Evolutionary conservation across 1,284 basidiomycete species (phyloP).

Genomic region (Mixia osmundae): DNA sequence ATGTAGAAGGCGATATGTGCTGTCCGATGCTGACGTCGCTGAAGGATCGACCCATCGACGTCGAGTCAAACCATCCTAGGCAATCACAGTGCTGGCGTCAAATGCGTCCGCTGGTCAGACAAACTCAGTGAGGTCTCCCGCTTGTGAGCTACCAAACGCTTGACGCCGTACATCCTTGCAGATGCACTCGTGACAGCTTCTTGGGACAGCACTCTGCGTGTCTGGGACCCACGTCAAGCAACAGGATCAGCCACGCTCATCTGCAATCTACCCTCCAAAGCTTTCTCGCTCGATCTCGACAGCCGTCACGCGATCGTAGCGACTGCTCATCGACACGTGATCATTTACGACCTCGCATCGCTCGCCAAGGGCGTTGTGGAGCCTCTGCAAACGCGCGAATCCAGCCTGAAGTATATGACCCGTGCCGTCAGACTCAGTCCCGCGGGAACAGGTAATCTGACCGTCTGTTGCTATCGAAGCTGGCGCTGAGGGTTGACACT

Average conservation of each 20-base stretch:
- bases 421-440: slow-evolving; percentile 72
- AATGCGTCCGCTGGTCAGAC: slow-evolving; percentile 23
- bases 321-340: slow-evolving; percentile 67
- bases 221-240: slow-evolving; percentile 50
- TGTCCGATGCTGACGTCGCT: not conserved
- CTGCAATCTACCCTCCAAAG: slow-evolving; percentile 47
- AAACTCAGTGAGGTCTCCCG: slow-evolving; percentile 21
- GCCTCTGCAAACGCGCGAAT: slow-evolving; percentile 58
- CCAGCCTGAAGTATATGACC: slow-evolving; percentile 86
- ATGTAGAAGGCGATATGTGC: slow-evolving; percentile 15
- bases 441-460: slow-evolving; percentile 44
- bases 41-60: slow-evolving; percentile 25
- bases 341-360: slow-evolving; percentile 54
- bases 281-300: slow-evolving; percentile 55
- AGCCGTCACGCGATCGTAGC: slow-evolving; percentile 57
- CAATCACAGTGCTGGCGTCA: slow-evolving; percentile 25
- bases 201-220: slow-evolving; percentile 69
- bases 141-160: not conserved
- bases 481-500: too few species aligned
- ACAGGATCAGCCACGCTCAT: slow-evolving; percentile 32
- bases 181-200: slow-evolving; percentile 57
- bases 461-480: too few species aligned
- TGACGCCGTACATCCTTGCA: slow-evolving; percentile 18
- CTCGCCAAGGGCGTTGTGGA: slow-evolving; percentile 14
- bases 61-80: slow-evolving; percentile 24